Evolutionary conservation across 129 eudicot genomes (phyloP), one percentile per base, ranked within the genome.

Genomic region (Flaveria trinervia): DNA sequence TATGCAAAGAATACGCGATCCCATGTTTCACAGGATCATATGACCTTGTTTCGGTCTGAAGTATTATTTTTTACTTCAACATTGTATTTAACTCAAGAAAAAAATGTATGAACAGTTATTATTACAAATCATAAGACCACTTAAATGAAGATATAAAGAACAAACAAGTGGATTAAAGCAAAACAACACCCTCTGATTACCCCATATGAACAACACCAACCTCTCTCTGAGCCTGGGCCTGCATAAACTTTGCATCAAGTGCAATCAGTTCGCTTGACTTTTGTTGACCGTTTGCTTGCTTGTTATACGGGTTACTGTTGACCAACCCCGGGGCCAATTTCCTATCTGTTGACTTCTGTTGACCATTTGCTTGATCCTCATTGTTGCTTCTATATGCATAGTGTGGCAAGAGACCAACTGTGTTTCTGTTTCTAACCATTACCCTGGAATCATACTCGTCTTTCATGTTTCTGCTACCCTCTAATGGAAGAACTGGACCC

Each of bases 401-500:
- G 39, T 88, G 81, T 55, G 76, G 81, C 25, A 75, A 77, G 56
- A 77, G 65, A 50, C 74, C 75, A 9, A 79, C 80, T 2, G 36
- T 59, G 15, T 59, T 59, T 33, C 82, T 43, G 56, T 76, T 86
- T 67, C 87, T 84, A 44, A 75, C 84, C 45, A 80, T 57, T 15
- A 83, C 73, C 79, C 90, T 67, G 2, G 88, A 85, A 73, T 88
- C 89, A 30, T 77, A 85, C 5, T 64, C 57, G 50, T 83, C 93
- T 65, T 81, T 91, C 2, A 75, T 56, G 60, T 76, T 79, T 57
- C 76, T 77, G 13, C 76, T 83, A 73, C 77, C 77, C 43, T 84
- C 91, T 41, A 76, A 83, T 2, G 90, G 74, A 55, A 83, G 61
- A 78, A 84, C 86, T 2, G 86, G 90, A 15, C 92, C 92, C 65